Percentiles rank a stretch among this genome's conserved stretches.
phyloP scores from a whole-genome alignment of 305 asterid genomes.

The Fraxinus floribunda region DNA sequence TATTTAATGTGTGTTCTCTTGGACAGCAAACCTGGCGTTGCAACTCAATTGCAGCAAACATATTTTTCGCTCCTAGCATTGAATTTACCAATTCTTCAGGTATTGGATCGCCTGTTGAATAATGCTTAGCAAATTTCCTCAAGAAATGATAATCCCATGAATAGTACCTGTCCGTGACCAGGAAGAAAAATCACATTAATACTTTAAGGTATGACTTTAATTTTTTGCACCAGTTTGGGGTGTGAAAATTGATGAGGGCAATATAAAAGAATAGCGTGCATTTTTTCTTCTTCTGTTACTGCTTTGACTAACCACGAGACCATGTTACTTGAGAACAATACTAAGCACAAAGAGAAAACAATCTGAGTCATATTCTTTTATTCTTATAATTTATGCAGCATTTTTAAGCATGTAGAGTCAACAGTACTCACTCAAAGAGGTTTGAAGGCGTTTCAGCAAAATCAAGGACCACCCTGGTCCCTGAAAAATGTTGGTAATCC shows the following conservation, averaged over 20 bases:
- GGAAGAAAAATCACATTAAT: conserved; percentile 13
- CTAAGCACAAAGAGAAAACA: conserved; percentile 7
- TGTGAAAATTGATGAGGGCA: conserved; percentile 13
- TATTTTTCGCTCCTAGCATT: conserved; percentile 64
- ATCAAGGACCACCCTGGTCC: conserved; percentile 86
- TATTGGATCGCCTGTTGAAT: conserved; percentile 77
- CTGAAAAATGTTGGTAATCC: conserved; percentile 98
- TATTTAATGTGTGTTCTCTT: conserved; percentile 13
- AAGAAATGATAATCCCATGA: conserved; percentile 91
- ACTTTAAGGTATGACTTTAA: conserved; percentile 5
- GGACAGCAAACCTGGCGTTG: conserved; percentile 77
- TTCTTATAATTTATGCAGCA: conserved; percentile 16
- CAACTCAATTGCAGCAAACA: conserved; percentile 94
- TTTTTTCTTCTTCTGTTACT: neutral
- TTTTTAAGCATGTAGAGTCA: conserved; percentile 8
- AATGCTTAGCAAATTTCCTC: conserved; percentile 74
- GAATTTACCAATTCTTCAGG: conserved; percentile 83
- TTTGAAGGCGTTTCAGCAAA: conserved; percentile 97
- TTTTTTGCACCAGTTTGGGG: conserved; percentile 16
- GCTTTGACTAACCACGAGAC: conserved; percentile 8
- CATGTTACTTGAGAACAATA: conserved; percentile 22
- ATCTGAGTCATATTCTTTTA: neutral
- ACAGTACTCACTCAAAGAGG: conserved; percentile 81
- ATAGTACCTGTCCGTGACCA: conserved; percentile 51
- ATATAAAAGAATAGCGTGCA: conserved; percentile 1